A percentile compares a stretch with the other conserved stretches of the same genome.
Conservation (phyloP, 176 grass and related monocot genomes). For the Thinopyrum elongatum region DNA sequence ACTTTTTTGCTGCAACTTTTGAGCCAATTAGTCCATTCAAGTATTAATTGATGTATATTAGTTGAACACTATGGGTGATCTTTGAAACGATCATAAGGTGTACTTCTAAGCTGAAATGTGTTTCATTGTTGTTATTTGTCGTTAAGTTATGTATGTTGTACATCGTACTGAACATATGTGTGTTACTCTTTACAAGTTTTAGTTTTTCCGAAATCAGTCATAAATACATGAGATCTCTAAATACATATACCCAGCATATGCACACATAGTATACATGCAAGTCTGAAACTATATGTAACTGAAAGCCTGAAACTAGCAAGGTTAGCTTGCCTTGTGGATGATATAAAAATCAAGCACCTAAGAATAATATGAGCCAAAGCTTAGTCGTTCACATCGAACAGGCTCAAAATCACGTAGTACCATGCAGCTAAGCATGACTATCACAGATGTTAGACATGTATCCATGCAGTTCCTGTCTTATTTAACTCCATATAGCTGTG, state of each 20-base stretch:
- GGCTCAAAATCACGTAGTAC: background rate
- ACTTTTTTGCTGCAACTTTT: background rate
- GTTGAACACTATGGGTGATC: background rate
- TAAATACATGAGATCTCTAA: too few relatives aligned
- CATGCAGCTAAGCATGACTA: slow-evolving; percentile 13
- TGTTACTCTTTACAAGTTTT: background rate
- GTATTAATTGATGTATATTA: background rate
- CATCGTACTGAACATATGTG: background rate
- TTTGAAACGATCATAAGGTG: background rate
- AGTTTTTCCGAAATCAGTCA: background rate
- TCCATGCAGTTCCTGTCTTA: background rate
- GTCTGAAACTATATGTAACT: slow-evolving; percentile 22
- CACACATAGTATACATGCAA: too few relatives aligned
- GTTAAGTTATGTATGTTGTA: too few relatives aligned
- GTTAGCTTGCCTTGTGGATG: background rate
- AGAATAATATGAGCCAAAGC: slow-evolving; percentile 5
- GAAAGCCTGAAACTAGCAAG: background rate
- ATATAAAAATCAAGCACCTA: background rate
- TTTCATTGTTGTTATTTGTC: slow-evolving; percentile 2
- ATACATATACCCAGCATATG: background rate
- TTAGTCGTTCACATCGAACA: background rate
- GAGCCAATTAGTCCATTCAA: background rate
- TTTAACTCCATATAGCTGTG: too few relatives aligned
- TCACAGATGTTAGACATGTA: background rate
- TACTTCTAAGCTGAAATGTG: background rate